These are phyloP conservation scores for Tephrocybe sp. DNA, from an alignment of 768 basidiomycete genomes.

Conservation along the genomic window DNA sequence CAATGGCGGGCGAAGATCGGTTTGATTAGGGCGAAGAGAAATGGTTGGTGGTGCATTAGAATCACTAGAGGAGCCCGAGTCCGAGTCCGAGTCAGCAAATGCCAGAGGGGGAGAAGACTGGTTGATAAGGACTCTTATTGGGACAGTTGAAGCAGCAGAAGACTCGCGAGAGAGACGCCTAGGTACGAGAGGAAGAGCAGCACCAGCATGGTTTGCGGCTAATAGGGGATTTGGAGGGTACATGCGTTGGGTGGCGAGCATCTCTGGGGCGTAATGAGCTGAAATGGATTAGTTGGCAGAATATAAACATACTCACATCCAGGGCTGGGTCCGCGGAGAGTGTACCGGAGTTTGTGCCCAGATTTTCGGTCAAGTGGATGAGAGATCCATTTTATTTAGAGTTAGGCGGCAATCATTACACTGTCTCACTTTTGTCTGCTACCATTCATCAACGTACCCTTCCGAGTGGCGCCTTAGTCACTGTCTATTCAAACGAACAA, in stretches of 20 bases:
- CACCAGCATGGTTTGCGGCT: slow-evolving; percentile 44
- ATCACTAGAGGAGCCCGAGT: slow-evolving; percentile 14
- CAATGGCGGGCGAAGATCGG: slow-evolving; percentile 19
- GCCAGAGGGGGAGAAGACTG: slow-evolving; percentile 24
- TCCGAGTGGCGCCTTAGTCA: too few species aligned
- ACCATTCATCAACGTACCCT: too few species aligned
- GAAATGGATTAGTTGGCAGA: neutral
- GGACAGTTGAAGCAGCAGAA: slow-evolving; percentile 17
- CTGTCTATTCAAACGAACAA: too few species aligned
- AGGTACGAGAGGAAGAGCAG: slow-evolving; percentile 63
- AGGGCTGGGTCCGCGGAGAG: slow-evolving; percentile 8
- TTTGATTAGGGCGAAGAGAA: slow-evolving; percentile 1
- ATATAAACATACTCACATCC: neutral
- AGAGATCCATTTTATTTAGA: too few species aligned
- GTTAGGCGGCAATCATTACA: too few species aligned
- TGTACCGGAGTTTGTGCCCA: slow-evolving; percentile 6
- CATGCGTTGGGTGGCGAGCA: slow-evolving; percentile 47
- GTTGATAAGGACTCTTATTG: slow-evolving; percentile 24
- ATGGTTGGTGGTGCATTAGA: slow-evolving; percentile 6
- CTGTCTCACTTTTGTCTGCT: too few species aligned
- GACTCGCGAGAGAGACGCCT: slow-evolving; percentile 39
- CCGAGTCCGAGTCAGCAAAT: slow-evolving; percentile 25
- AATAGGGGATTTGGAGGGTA: slow-evolving; percentile 29
- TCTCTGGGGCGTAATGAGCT: slow-evolving; percentile 21
- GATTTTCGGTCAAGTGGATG: too few species aligned